phyloP scores from a whole-genome alignment of 1,139 yeast species.

The Yamadazyma siamensis region DNA sequence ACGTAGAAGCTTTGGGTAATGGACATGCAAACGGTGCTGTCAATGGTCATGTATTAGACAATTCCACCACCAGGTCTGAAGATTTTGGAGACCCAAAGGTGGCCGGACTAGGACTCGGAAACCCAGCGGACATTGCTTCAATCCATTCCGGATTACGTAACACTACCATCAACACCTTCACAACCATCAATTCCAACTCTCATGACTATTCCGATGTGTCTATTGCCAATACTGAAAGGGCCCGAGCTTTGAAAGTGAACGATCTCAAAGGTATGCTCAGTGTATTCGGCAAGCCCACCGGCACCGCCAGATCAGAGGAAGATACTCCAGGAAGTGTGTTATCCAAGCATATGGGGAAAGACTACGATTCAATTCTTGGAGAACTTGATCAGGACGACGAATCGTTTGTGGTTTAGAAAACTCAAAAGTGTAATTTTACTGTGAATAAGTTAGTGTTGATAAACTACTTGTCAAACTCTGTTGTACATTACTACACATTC shows the following conservation, averaged over 20 bases:
- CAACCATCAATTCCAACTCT: constrained; percentile 6
- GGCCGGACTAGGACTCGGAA: constrained; percentile 35
- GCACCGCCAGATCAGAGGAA: constrained; percentile 4
- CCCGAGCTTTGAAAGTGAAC: constrained; percentile 38
- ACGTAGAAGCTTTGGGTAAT: too few species aligned
- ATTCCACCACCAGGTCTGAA: constrained; percentile 1
- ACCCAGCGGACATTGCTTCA: constrained; percentile 39
- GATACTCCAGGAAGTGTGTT: constrained; percentile 28
- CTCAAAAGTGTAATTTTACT: too few species aligned
- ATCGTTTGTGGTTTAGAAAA: neutral
- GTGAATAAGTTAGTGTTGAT: too few species aligned
- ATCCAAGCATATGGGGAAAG: constrained; percentile 32
- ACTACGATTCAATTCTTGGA: constrained; percentile 34
- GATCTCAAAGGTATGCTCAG: constrained; percentile 40
- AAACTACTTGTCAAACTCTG: too few species aligned
- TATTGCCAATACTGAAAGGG: constrained; percentile 17
- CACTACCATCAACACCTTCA: constrained; percentile 11
- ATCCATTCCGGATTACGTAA: constrained; percentile 35
- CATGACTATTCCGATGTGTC: constrained; percentile 21
- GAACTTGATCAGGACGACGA: constrained; percentile 41
- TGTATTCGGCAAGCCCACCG: constrained; percentile 11
- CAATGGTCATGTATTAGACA: constrained; percentile 5
- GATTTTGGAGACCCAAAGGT: constrained; percentile 6
- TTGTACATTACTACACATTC: constrained; percentile 1
- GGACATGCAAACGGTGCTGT: constrained; percentile 1